Evolutionary conservation across 495 filamentous ascomycete genomes (phyloP).

Genomic region (Hamigera avellanea): DNA sequence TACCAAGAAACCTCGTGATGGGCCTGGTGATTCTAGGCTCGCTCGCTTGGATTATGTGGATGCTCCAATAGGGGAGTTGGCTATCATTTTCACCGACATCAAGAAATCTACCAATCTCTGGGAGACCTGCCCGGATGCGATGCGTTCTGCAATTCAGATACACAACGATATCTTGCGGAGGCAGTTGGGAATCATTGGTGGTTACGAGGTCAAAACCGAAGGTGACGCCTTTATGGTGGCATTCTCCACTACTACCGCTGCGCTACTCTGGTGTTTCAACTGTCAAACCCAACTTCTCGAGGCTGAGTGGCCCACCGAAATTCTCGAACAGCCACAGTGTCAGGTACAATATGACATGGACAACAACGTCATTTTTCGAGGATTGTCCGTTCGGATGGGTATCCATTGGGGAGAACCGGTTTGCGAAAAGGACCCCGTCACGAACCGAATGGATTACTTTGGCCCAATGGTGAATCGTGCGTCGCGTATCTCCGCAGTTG

Average conservation of each 20-base stretch:
- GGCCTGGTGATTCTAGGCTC: slow-evolving; percentile 66
- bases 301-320: slow-evolving; percentile 86
- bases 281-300: slow-evolving; percentile 81
- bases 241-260: slow-evolving; percentile 88
- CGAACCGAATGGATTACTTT: slow-evolving; percentile 98
- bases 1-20: slow-evolving; percentile 54
- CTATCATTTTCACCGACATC: slow-evolving; percentile 97
- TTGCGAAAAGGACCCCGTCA: slow-evolving; percentile 90
- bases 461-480: slow-evolving; percentile 98
- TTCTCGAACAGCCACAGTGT: slow-evolving; percentile 75
- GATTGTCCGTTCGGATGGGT: slow-evolving; percentile 93
- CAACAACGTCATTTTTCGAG: slow-evolving; percentile 80
- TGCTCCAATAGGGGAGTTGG: slow-evolving; percentile 77
- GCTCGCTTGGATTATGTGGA: slow-evolving; percentile 83
- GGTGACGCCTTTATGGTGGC: slow-evolving; percentile 99
- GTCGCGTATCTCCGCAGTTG: slow-evolving; percentile 80
- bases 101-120: slow-evolving; percentile 96
- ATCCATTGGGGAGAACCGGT: slow-evolving; percentile 92
- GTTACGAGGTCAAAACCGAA: slow-evolving; percentile 99
- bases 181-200: slow-evolving; percentile 84
- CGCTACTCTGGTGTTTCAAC: slow-evolving; percentile 89
- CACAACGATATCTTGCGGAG: slow-evolving; percentile 94
- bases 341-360: slow-evolving; percentile 73
- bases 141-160: slow-evolving; percentile 89
- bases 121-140: slow-evolving; percentile 88